phyloP scores from a whole-genome alignment of 495 filamentous ascomycete species.

The Wilcoxina mikolae region DNA sequence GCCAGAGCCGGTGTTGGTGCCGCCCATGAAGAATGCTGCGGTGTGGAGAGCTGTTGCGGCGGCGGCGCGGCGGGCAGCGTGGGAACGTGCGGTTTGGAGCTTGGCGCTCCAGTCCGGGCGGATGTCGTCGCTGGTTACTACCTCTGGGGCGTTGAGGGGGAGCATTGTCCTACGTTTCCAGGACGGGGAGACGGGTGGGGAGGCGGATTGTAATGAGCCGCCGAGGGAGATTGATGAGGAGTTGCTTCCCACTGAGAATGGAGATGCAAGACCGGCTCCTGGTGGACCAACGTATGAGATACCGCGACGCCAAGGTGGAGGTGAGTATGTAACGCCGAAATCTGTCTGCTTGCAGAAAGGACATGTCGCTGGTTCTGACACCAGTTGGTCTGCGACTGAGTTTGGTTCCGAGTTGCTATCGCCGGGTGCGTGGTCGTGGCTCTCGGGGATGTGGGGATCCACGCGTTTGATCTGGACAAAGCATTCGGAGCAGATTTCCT shows the following conservation, averaged over 20 bases:
- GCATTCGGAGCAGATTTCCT: conserved; percentile 95
- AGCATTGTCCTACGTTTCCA: conserved; percentile 65
- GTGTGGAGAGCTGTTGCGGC: conserved; percentile 91
- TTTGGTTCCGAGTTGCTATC: conserved; percentile 36
- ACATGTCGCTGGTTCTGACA: conserved; percentile 84
- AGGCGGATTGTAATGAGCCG: conserved; percentile 33
- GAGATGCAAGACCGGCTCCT: not conserved
- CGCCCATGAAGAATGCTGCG: conserved; percentile 81
- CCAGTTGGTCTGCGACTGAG: conserved; percentile 50
- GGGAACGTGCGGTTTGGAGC: conserved; percentile 65
- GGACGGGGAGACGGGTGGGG: conserved; percentile 24
- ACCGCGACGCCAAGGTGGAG: conserved; percentile 77
- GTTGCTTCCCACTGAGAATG: conserved; percentile 24
- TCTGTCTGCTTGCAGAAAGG: conserved; percentile 92
- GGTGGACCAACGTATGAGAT: conserved; percentile 49
- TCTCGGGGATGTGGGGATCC: conserved; percentile 89
- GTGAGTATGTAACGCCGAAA: conserved; percentile 83
- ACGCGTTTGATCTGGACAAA: conserved; percentile 98
- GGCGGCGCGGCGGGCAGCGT: conserved; percentile 71
- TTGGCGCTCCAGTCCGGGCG: conserved; percentile 92
- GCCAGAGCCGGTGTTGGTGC: conserved; percentile 34
- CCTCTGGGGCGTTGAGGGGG: conserved; percentile 60
- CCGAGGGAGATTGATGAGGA: conserved; percentile 43
- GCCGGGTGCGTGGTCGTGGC: conserved; percentile 42
- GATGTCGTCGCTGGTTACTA: conserved; percentile 81